Evolutionary conservation across 1,284 basidiomycete species (phyloP).

Genomic region (Ganoderma resinaceum): DNA sequence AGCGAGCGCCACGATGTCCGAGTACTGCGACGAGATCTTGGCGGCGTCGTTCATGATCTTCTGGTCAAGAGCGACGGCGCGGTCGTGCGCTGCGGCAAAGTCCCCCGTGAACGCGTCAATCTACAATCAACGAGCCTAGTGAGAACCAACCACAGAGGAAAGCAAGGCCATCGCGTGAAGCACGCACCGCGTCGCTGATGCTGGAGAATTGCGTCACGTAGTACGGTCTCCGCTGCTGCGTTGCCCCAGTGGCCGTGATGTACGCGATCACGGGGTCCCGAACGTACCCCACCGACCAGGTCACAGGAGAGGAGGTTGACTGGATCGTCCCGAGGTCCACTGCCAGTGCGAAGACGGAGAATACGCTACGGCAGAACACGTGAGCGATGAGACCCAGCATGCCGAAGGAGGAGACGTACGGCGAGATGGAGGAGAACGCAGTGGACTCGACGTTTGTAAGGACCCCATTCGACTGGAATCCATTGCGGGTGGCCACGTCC

Average conservation of each 20-base stretch:
- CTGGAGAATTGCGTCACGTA: constrained; percentile 32
- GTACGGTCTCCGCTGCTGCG: constrained; percentile 36
- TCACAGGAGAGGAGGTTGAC: constrained; percentile 27
- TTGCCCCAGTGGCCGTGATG: constrained; percentile 29
- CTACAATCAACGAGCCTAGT: constrained; percentile 20
- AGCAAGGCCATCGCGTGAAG: too few species aligned
- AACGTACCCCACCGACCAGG: constrained; percentile 36
- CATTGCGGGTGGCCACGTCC: constrained; percentile 13
- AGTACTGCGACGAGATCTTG: constrained; percentile 42
- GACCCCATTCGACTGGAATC: constrained; percentile 24
- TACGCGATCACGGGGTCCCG: constrained; percentile 35
- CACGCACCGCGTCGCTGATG: constrained; percentile 29
- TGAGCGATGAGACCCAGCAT: not conserved
- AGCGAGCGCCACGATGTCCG: constrained; percentile 47
- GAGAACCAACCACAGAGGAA: too few species aligned
- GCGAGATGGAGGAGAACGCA: constrained; percentile 23
- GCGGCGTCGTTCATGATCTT: constrained; percentile 33
- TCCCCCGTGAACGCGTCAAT: constrained; percentile 37
- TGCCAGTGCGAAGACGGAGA: constrained; percentile 32
- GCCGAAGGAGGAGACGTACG: constrained; percentile 16
- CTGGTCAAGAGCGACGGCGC: constrained; percentile 36
- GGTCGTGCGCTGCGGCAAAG: constrained; percentile 28
- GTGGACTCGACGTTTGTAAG: constrained; percentile 22
- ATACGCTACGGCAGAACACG: constrained; percentile 16
- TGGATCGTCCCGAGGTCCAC: constrained; percentile 34